phyloP scores from a whole-genome alignment of 768 basidiomycete genomes.

The Suillus cothurnatus region DNA sequence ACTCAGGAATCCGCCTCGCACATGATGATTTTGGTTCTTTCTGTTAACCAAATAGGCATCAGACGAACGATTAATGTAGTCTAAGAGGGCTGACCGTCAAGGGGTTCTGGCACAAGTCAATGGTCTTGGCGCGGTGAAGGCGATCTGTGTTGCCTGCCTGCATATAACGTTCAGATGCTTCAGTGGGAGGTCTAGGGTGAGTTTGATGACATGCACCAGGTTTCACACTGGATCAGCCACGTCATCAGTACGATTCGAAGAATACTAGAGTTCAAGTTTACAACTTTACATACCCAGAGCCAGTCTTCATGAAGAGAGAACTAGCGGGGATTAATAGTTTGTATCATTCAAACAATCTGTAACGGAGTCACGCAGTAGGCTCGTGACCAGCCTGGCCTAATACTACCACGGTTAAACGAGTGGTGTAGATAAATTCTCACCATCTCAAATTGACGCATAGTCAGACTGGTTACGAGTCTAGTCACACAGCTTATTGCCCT shows the following conservation, averaged over 20 bases:
- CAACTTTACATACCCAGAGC: slow-evolving; percentile 94
- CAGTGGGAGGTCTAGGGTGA: slow-evolving; percentile 1
- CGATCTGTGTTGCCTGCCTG: slow-evolving; percentile 86
- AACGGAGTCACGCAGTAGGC: too few relatives aligned
- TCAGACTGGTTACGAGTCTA: too few relatives aligned
- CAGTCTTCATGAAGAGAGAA: slow-evolving; percentile 90
- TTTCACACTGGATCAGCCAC: slow-evolving; percentile 75
- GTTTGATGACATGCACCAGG: slow-evolving; percentile 76
- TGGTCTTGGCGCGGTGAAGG: slow-evolving; percentile 78
- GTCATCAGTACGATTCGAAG: slow-evolving; percentile 11
- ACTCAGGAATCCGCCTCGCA: slow-evolving; percentile 95
- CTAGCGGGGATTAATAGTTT: slow-evolving; percentile 40
- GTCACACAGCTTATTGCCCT: too few relatives aligned
- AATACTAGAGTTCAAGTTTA: not conserved
- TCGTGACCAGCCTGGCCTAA: too few relatives aligned
- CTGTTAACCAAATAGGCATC: slow-evolving; percentile 40
- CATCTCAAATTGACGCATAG: too few relatives aligned
- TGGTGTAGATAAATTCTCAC: too few relatives aligned
- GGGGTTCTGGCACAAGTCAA: slow-evolving; percentile 96
- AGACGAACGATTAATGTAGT: not conserved
- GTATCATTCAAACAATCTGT: not conserved
- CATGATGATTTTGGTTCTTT: slow-evolving; percentile 96
- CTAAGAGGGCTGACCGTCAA: slow-evolving; percentile 64
- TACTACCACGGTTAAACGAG: too few relatives aligned
- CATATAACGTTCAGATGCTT: slow-evolving; percentile 2